Conservation (phyloP, 2,329 filamentous ascomycete genomes). For the Paecilomyces niveus region DNA sequence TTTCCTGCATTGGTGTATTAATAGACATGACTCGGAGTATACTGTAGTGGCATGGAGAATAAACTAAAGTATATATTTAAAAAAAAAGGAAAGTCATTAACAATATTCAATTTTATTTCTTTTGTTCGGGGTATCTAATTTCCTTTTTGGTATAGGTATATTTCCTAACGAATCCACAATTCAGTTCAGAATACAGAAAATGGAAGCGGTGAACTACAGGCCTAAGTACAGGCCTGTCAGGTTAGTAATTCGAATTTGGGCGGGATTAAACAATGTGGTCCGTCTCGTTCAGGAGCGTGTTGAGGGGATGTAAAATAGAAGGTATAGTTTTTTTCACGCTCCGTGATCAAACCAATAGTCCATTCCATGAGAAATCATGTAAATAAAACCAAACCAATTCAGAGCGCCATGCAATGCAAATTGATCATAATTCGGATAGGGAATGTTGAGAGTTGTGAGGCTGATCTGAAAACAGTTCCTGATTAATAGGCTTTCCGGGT, state of each 20-base stretch:
- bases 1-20: no score
- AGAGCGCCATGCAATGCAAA: background rate
- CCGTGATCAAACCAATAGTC: background rate
- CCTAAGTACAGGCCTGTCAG: background rate
- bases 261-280: background rate
- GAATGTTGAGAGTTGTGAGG: background rate
- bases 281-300: background rate
- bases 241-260: background rate
- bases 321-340: background rate
- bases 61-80: background rate
- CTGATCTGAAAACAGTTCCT: no score
- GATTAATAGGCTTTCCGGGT: background rate
- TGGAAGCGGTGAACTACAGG: background rate
- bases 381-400: background rate
- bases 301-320: background rate
- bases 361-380: background rate
- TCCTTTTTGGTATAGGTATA: background rate
- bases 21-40: no score
- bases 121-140: conserved; percentile 8
- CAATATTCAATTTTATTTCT: conserved; percentile 1
- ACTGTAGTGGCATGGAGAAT: background rate
- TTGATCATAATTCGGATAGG: background rate
- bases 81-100: background rate
- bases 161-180: background rate
- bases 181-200: background rate